phyloP scores from a whole-genome alignment of 441 rosid species.

The Melastoma candidum region DNA sequence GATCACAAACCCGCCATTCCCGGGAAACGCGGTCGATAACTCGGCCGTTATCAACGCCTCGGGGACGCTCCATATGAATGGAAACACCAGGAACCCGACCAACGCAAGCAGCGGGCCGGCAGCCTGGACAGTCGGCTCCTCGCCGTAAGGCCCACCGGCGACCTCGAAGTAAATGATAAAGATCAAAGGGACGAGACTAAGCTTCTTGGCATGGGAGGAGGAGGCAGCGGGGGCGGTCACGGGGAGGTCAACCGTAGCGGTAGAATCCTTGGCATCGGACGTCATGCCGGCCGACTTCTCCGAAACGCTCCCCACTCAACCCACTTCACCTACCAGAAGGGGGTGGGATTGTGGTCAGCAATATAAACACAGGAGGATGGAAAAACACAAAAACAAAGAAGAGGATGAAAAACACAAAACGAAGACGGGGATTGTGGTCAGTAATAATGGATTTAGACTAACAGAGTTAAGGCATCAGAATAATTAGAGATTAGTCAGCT shows the following conservation, averaged over 20 bases:
- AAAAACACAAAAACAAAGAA: no score
- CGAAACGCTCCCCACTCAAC: no score
- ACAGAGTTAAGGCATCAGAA: no score
- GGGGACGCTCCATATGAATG: conserved; percentile 53
- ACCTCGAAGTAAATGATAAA: conserved; percentile 85
- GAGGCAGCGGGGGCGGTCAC: neutral
- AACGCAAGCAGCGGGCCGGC: conserved; percentile 71
- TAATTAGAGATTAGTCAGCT: no score
- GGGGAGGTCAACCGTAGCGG: neutral
- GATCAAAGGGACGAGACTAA: conserved; percentile 62
- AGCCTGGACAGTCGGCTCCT: conserved; percentile 63
- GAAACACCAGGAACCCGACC: conserved; percentile 42
- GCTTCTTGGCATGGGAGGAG: conserved; percentile 23
- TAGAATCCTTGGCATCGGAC: no score
- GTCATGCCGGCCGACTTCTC: no score
- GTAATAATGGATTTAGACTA: no score
- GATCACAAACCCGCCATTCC: conserved; percentile 71
- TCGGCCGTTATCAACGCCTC: conserved; percentile 60
- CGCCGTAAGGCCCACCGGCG: conserved; percentile 81
- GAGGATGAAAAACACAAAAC: no score
- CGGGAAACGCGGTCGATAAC: conserved; percentile 70
- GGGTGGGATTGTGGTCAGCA: no score
- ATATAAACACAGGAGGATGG: no score
- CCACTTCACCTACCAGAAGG: no score
- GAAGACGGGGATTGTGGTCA: no score